Evolutionary conservation across 805 yeast species (phyloP), one percentile per base, ranked within the genome.

Genomic region (Isabelozyma heimii): DNA sequence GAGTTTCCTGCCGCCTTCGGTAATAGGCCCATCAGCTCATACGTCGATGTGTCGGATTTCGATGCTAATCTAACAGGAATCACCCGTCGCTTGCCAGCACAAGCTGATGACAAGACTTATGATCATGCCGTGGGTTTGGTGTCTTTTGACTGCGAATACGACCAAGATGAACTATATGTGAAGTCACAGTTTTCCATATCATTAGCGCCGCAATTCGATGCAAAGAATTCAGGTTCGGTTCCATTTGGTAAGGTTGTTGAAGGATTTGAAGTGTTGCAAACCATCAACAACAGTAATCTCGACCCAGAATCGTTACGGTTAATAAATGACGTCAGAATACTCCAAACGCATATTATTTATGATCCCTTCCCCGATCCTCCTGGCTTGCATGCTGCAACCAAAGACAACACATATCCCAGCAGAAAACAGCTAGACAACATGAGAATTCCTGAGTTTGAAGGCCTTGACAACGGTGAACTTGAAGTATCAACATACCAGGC

Each of bases 201-300:
- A 26, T 43, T 48, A 15, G 44, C 48, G 2, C 35, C 42, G 5
- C 14, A 33, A 15, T 8, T 13, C 12, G 16, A 33, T 9, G 14
- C 24, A 6, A 13, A 26, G 15, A 7, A 35, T 51, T 14, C 39
- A 17, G 41, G 40, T 9, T 40, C 42, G 8, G 35, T 51, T 10
- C 67, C 72, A 1, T 80, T 83, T 70, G 89, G 85, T 0, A 61
- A 65, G 28, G 76, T 83, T 0, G 69, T 62, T 2, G 87, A 82
- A 55, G 86, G 82, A 0, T 72, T 76, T 37, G 69, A 69, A 0
- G 61, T 75, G 0, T 58, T 84, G 43, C 75, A 77, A n/a, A 59
- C 56, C 30, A 68, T 84, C 40, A 81, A 77, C 52, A 51, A 52
- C 0, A 45, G 74, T 0, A 51, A 65, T 2, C 57, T 71, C 2